Evolutionary conservation across 371 early-diverging fungal genomes (phyloP).

Genomic region (Dichotomocladium elegans): DNA sequence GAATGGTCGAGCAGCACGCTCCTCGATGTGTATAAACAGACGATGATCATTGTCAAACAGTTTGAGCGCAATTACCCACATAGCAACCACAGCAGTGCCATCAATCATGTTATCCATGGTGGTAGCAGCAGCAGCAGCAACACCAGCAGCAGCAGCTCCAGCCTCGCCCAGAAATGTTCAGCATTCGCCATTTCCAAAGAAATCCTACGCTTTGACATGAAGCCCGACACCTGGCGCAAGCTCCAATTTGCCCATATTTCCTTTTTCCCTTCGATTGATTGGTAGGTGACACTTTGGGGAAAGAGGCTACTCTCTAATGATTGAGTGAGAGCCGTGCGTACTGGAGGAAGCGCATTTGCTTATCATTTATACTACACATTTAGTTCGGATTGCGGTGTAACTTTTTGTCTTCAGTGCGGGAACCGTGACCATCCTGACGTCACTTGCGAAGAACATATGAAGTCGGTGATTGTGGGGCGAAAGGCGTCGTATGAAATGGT

Average conservation of each 20-base stretch:
- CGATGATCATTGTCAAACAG: conserved; percentile 10
- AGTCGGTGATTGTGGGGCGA: conserved; percentile 14
- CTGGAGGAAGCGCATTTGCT: neutral
- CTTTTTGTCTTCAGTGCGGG: conserved; percentile 59
- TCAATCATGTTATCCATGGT: neutral
- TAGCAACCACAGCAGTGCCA: neutral
- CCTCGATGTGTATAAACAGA: conserved; percentile 19
- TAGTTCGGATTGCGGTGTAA: conserved; percentile 27
- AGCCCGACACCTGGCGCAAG: conserved; percentile 62
- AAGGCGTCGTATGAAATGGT: conserved; percentile 21
- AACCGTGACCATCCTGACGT: conserved; percentile 40
- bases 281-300: conserved; percentile 33
- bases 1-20: conserved; percentile 31
- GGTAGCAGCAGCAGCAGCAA: no score
- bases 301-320: no score
- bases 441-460: conserved; percentile 51
- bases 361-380: neutral
- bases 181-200: conserved; percentile 28
- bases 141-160: neutral
- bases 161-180: neutral
- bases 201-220: conserved; percentile 51
- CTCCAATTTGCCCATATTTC: conserved; percentile 65
- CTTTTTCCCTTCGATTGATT: conserved; percentile 47
- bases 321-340: no score
- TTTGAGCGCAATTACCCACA: conserved; percentile 10